Evolutionary conservation across 2,329 filamentous ascomycete species (phyloP).

Genomic region (Fusarium tricinctum): DNA sequence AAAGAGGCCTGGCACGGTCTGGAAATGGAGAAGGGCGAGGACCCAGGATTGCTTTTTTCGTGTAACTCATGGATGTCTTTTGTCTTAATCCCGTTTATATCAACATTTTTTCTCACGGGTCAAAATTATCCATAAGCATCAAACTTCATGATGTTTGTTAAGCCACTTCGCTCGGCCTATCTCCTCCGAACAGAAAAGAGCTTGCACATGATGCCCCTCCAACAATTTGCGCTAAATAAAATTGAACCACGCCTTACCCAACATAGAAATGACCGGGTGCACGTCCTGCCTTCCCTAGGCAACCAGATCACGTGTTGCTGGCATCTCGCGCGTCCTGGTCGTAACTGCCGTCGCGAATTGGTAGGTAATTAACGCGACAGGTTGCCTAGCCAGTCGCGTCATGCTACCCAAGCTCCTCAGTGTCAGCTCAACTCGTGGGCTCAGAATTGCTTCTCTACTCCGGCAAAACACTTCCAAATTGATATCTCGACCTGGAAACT

Average conservation of each 20-base stretch:
- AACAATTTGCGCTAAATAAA: conserved; percentile 25
- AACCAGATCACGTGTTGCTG: conserved; percentile 46
- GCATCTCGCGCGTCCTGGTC: conserved; percentile 43
- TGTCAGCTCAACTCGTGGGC: conserved; percentile 42
- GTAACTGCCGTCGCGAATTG: conserved; percentile 37
- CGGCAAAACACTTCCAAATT: conserved; percentile 27
- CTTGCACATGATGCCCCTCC: conserved; percentile 28
- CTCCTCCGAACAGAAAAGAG: conserved; percentile 30
- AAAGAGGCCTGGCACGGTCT: conserved; percentile 45
- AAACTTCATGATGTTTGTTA: conserved; percentile 24
- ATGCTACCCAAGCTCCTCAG: conserved; percentile 48
- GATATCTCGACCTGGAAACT: conserved; percentile 15
- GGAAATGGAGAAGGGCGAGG: conserved; percentile 46
- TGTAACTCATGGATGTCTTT: conserved; percentile 45
- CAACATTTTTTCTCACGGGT: not conserved
- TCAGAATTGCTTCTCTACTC: conserved; percentile 38
- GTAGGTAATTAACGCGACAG: conserved; percentile 57
- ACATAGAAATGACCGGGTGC: conserved; percentile 10
- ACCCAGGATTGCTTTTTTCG: conserved; percentile 41
- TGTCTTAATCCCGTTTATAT: conserved; percentile 18
- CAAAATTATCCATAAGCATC: not conserved
- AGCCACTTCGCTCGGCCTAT: conserved; percentile 39
- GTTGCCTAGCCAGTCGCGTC: conserved; percentile 57
- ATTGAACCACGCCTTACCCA: conserved; percentile 13
- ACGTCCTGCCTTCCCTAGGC: not conserved